Evolutionary conservation across 176 grass and related monocot genomes (phyloP), one percentile per base, ranked within the genome.

Genomic region (Oryza nivara): DNA sequence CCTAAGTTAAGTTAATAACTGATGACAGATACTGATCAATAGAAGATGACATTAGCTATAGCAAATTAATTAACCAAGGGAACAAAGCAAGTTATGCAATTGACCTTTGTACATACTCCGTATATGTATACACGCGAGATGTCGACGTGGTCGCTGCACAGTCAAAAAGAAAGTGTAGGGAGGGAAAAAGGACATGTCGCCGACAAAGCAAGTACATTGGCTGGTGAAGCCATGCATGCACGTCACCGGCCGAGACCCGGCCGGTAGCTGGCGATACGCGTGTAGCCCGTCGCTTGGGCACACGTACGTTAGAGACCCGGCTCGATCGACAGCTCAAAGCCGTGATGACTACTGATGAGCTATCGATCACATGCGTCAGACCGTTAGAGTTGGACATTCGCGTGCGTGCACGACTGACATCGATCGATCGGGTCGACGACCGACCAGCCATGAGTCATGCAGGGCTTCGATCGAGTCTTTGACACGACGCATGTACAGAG

Each of bases 141-240:
- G 56, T 22, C 56, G 2, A 61, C 19, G 19, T 61, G 17, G 56
- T 61, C 56, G 6, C 19, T n/a, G 20, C 8, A n/a, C 2, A 61
- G 56, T 61, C 56, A 61, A 61, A 9, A 61, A 61, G 1, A 22
- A 61, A 61, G 56, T 22, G 19, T 22, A 9, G 2, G 56, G 3
- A 32, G 56, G 22, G 40, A 7, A 22, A 61, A 61, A n/a, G 9
- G 20, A 61, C 20, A 61, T 22, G 56, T 61, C 56, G 56, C 56
- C 56, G 56, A 61, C 56, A 61, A 61, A 61, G 56, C 56, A 61
- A 61, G 56, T 61, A n/a, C 56, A 61, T 61, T 61, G 56, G 56
- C 56, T 61, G 52, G 17, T 19, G 17, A 19, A 20, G 52, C 52
- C 52, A 56, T 56, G 56, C 56, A 61, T 22, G 56, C 56, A 61